These are phyloP conservation scores for Neofusicoccum ribis DNA, from an alignment of 2,329 filamentous ascomycete genomes.

Conservation along the genomic window DNA sequence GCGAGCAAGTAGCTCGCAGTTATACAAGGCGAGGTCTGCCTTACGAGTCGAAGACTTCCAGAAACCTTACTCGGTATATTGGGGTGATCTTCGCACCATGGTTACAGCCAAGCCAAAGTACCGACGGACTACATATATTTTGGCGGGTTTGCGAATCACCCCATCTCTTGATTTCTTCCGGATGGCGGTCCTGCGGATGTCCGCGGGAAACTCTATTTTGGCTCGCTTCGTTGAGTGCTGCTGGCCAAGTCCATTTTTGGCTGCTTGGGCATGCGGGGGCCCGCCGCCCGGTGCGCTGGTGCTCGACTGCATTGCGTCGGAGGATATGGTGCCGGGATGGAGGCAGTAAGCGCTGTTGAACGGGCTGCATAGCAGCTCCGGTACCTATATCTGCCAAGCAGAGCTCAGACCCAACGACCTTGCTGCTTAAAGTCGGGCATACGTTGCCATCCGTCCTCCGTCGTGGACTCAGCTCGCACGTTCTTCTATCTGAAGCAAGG, in stretches of 20 bases:
- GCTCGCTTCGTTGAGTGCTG: too few relatives aligned
- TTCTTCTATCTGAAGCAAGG: too few relatives aligned
- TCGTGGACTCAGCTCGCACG: too few relatives aligned
- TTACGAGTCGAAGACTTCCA: not conserved
- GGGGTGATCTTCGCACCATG: not conserved
- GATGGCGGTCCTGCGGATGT: not conserved
- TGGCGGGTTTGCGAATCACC: not conserved
- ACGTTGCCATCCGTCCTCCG: too few relatives aligned
- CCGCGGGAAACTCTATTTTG: not conserved
- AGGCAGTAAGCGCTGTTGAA: not conserved
- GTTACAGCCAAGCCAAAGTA: not conserved
- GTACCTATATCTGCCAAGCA: too few relatives aligned
- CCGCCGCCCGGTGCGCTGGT: not conserved
- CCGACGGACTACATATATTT: not conserved
- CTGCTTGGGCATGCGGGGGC: not conserved
- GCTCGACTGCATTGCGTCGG: not conserved
- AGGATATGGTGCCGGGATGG: not conserved
- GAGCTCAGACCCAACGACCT: too few relatives aligned
- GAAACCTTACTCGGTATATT: not conserved
- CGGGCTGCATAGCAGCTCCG: too few relatives aligned
- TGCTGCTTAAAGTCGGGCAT: too few relatives aligned
- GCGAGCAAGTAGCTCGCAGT: not conserved
- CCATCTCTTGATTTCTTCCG: not conserved
- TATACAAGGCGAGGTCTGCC: not conserved
- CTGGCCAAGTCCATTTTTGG: not conserved